Evolutionary conservation across 805 yeast genomes (phyloP).

Genomic region (Spathaspora gorwiae): DNA sequence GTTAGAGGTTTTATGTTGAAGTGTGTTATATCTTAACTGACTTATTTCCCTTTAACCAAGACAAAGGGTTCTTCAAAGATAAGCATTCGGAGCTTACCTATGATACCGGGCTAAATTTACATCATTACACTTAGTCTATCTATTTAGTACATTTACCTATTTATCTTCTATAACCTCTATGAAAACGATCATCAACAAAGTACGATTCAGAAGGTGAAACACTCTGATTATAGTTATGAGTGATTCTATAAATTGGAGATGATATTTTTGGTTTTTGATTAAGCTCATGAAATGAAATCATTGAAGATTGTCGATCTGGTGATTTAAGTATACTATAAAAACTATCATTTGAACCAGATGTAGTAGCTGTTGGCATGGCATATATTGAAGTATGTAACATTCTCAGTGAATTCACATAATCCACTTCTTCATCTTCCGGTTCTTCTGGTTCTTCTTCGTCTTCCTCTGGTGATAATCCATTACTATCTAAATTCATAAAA

Average conservation of each 20-base stretch:
- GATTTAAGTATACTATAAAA: slow-evolving; percentile 8
- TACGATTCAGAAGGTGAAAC: background rate
- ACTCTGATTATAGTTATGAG: background rate
- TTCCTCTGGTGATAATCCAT: slow-evolving; percentile 5
- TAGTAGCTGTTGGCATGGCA: background rate
- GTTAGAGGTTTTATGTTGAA: no score
- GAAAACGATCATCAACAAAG: background rate
- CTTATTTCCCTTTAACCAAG: no score
- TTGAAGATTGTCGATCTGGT: background rate
- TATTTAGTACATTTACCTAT: background rate
- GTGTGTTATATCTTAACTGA: no score
- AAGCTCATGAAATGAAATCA: background rate
- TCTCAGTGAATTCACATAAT: background rate
- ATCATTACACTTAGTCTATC: background rate
- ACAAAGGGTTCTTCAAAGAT: no score
- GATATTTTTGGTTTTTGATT: background rate
- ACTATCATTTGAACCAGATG: slow-evolving; percentile 4
- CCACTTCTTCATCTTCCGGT: background rate
- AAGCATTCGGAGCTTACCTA: no score
- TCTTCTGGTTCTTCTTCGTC: background rate
- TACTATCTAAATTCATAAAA: slow-evolving; percentile 6
- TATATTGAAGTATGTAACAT: no score
- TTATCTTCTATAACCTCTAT: background rate
- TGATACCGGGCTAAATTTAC: background rate
- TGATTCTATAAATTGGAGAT: slow-evolving; percentile 4